These are phyloP conservation scores for Phylloboletellus chloephorus DNA, from an alignment of 1,284 basidiomycete species.

Conservation along the genomic window DNA sequence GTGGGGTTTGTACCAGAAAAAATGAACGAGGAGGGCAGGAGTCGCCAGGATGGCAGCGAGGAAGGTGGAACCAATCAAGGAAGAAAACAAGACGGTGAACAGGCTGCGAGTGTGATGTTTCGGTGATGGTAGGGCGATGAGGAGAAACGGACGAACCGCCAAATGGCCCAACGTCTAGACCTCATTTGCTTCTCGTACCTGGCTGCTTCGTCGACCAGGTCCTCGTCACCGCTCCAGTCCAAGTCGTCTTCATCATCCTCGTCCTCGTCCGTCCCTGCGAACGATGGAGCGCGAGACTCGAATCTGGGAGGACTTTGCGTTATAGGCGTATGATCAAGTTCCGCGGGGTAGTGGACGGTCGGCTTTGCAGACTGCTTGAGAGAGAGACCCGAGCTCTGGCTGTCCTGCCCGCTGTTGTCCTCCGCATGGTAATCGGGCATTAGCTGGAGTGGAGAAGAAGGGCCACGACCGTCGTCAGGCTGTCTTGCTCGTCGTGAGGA, in stretches of 20 bases:
- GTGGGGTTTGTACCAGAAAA: constrained; percentile 61
- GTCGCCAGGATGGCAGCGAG: constrained; percentile 55
- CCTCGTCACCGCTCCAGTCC: constrained; percentile 72
- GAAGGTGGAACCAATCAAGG: constrained; percentile 64
- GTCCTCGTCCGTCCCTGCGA: constrained; percentile 56
- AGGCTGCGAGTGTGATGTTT: constrained; percentile 37
- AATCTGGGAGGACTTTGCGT: constrained; percentile 24
- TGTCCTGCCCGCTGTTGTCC: constrained; percentile 11
- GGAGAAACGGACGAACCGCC: constrained; percentile 41
- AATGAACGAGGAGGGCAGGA: constrained; percentile 57
- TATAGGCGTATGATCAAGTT: constrained; percentile 28
- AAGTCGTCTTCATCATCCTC: constrained; percentile 48
- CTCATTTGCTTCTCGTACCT: constrained; percentile 57
- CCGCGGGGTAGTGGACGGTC: constrained; percentile 51
- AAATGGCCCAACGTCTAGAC: constrained; percentile 45
- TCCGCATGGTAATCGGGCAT: constrained; percentile 13
- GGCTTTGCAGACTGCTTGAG: constrained; percentile 25
- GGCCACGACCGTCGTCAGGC: constrained; percentile 22
- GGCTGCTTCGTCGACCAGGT: constrained; percentile 61
- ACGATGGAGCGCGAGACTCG: constrained; percentile 42
- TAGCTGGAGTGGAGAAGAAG: constrained; percentile 17
- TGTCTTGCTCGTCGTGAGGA: constrained; percentile 9
- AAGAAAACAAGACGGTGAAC: constrained; percentile 59
- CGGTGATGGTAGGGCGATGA: constrained; percentile 3
- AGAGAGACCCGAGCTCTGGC: constrained; percentile 14